Base-by-base conservation (phyloP, 139 green algal genomes). In the Haematococcus lacustris region DNA sequence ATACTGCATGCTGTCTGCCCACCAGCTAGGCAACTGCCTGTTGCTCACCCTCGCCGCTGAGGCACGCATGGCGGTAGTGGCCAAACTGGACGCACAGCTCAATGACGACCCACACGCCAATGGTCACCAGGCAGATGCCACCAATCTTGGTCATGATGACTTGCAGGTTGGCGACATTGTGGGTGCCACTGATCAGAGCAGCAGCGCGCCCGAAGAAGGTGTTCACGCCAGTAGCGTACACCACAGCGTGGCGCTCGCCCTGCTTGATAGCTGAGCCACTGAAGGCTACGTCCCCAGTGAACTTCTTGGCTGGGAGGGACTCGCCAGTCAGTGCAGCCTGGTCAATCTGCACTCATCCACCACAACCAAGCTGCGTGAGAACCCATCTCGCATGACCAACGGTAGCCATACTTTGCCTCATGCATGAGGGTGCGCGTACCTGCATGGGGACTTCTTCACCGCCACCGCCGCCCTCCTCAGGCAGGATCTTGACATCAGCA, bases 201-300 rank as follows among this genome's bases (percentile, higher is more conserved):
- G 93, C 90, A 35, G 92, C 89, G 51, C 91, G 90, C 40, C 79
- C 79, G 73, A 97, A 96, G 86, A 97, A 97, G 59, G 92, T 97
- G 81, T 97, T 82, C 43, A 85, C 59, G 53, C 79, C 90, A 5
- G 90, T 95, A 3, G 85, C 87, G 59, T 91, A 91, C 13, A 95
- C 91, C 21, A 94, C 51, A 32, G 78, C 82, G 43, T 97, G 83
- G 50, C 85, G 79, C 81, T 97, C 92, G 62, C 92, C 92, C 60
- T 92, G 88, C 86, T 94, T 95, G 80, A 94, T 88, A 67, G 88
- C 90, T 32, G 91, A 96, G 50, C 92, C 92, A 2, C 80, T 87
- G 71, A 93, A 94, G 4, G 77, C 78, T 0, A 93, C 86, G 59
- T 94, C 84, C 21, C 90, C 90, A 3, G 84, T 82, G 76, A 85